These are phyloP conservation scores for Trametes cinnabarina DNA, from an alignment of 768 basidiomycete genomes.

Conservation along the genomic window DNA sequence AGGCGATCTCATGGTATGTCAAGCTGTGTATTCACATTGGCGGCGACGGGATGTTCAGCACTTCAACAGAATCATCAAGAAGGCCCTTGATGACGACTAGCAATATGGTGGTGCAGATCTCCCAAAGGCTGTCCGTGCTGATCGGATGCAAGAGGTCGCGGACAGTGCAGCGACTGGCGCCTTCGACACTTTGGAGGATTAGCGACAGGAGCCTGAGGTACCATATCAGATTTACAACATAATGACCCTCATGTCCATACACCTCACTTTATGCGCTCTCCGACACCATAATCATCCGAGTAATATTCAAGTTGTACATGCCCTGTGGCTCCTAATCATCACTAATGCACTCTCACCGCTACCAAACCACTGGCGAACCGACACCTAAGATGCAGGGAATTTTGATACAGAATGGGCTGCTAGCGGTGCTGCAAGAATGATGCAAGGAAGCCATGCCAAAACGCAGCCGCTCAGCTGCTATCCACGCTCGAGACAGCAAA, in stretches of 20 bases:
- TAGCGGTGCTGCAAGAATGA: too few relatives aligned
- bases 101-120: background rate
- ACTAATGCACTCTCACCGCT: too few relatives aligned
- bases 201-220: background rate
- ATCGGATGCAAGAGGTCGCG: background rate
- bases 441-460: too few relatives aligned
- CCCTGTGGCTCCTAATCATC: too few relatives aligned
- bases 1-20: background rate
- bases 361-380: too few relatives aligned
- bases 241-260: background rate
- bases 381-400: too few relatives aligned
- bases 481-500: too few relatives aligned
- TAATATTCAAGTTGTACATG: too few relatives aligned
- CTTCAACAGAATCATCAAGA: background rate
- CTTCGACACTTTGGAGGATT: background rate
- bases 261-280: background rate
- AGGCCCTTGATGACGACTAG: background rate
- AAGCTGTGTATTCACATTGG: background rate
- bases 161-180: background rate
- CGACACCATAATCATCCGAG: background rate
- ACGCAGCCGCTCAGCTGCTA: too few relatives aligned
- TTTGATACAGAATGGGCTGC: too few relatives aligned
- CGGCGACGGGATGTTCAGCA: background rate
- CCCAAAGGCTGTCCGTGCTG: background rate
- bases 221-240: background rate